A percentile compares a stretch with the other conserved stretches of the same genome.
These are phyloP conservation scores for Pyrrhoderma noxium DNA, from an alignment of 1,284 basidiomycete species.

Conservation along the genomic window DNA sequence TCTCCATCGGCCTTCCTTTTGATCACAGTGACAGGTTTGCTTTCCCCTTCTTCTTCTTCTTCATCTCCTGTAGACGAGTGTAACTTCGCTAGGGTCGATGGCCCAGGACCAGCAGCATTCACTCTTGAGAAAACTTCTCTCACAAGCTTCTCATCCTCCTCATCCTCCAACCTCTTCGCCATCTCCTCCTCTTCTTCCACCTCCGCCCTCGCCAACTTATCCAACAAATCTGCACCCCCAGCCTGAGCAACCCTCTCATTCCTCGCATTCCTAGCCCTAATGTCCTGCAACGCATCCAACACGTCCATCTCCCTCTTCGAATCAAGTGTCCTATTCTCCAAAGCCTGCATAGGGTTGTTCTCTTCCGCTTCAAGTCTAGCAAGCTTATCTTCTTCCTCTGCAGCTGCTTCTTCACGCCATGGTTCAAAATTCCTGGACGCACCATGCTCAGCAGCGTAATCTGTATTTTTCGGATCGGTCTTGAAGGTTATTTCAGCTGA, in stretches of 20 bases:
- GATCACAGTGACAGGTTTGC: conserved; percentile 45
- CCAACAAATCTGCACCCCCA: conserved; percentile 57
- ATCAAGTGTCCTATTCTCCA: conserved; percentile 89
- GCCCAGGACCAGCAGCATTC: conserved; percentile 32
- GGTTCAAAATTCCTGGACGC: conserved; percentile 93
- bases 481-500: conserved; percentile 99
- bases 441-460: conserved; percentile 88
- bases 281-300: conserved; percentile 92
- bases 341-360: conserved; percentile 93
- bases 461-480: conserved; percentile 97
- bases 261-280: conserved; percentile 87
- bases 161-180: conserved; percentile 61
- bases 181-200: conserved; percentile 64
- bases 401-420: conserved; percentile 73
- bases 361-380: conserved; percentile 81
- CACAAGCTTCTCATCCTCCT: conserved; percentile 89
- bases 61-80: conserved; percentile 26
- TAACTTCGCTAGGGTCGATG: conserved; percentile 24
- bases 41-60: conserved; percentile 11
- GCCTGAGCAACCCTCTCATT: conserved; percentile 61
- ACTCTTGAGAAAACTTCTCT: conserved; percentile 81
- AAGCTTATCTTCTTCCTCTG: conserved; percentile 68
- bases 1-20: conserved; percentile 72
- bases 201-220: conserved; percentile 51
- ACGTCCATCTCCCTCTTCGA: conserved; percentile 98